Base-by-base conservation (phyloP, 164 flowering plant genomes). In the Litsea cubeba region DNA sequence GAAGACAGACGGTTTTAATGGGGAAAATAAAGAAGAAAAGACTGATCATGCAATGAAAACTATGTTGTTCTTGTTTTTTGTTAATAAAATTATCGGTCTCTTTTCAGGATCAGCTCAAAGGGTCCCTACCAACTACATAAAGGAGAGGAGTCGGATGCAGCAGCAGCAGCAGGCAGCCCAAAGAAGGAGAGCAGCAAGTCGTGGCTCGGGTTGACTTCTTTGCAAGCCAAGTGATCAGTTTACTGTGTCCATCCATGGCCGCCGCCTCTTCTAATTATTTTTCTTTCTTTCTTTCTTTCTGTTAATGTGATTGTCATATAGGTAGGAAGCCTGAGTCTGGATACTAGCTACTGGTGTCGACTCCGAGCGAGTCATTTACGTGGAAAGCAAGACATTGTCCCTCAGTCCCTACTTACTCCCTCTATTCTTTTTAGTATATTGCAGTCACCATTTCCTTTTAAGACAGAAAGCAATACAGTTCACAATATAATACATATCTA, bases 171-270 rank as follows among this genome's bases (percentile, higher is more conserved):
- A 30, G 5, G n/a, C n/a, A n/a, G n/a, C 68, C 76, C 0, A 3
- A 3, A 81, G 80, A 73, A 80, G 4, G 70, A 28, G n/a, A 83
- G 86, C 28, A 76, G 68, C 78, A 85, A 82, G 74, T 30, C 79
- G n/a, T 91, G 93, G 96, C 87, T 91, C 15, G 87, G 89, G 18
- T 65, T 89, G 76, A 82, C 85, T 25, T 74, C 90, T 17, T 14
- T 12, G 60, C 82, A 82, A 65, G 17, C 66, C 66, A 25, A 25
- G 20, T 24, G 66, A 30, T 30, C 35, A 25, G 15, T 40, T 15
- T 14, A 26, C 69, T 65, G 66, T 40, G 11, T 40, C 46, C 46
- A 40, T 40, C 46, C 46, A 6, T 40, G 46, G 8, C 46, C 10
- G 46, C 11, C 46, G 46, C 11, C 46, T 40, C 46, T 40, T 8